Evolutionary conservation across 371 early-diverging fungal species (phyloP).

Genomic region (Apophysomyces variabilis): DNA sequence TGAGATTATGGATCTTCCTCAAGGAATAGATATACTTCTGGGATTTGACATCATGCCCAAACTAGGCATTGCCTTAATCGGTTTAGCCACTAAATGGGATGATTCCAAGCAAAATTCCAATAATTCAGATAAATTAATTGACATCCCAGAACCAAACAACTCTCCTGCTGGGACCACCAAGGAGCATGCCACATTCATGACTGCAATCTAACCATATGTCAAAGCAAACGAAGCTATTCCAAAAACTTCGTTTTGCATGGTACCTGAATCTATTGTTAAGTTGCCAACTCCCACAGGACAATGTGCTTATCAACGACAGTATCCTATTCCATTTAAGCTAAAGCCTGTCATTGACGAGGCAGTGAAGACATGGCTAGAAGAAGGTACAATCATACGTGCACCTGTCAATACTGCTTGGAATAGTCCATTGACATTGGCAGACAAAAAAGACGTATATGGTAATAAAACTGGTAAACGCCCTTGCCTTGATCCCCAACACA

Average conservation of each 20-base stretch:
- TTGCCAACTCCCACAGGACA: conserved; percentile 9
- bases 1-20: conserved; percentile 13
- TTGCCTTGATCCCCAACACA: too few relatives aligned
- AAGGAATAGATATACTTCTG: neutral
- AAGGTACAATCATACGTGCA: conserved; percentile 8
- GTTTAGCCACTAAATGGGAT: conserved; percentile 16
- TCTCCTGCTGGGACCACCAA: conserved; percentile 20
- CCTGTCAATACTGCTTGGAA: conserved; percentile 12
- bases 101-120: neutral
- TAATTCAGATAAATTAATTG: conserved; percentile 6
- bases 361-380: conserved; percentile 10
- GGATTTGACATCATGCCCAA: conserved; percentile 17
- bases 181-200: conserved; percentile 16
- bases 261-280: conserved; percentile 16
- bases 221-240: conserved; percentile 15
- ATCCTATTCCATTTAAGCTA: conserved; percentile 14
- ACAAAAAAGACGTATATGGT: conserved; percentile 24
- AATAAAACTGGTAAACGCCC: neutral
- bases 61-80: conserved; percentile 15
- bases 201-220: conserved; percentile 9
- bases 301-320: conserved; percentile 14
- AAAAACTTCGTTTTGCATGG: conserved; percentile 20
- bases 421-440: too few relatives aligned
- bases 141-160: conserved; percentile 21
- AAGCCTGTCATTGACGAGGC: neutral